Percentiles rank a stretch among this genome's conserved stretches.
These are phyloP conservation scores for Alternaria panax DNA, from an alignment of 2,329 filamentous ascomycete genomes.

Conservation along the genomic window DNA sequence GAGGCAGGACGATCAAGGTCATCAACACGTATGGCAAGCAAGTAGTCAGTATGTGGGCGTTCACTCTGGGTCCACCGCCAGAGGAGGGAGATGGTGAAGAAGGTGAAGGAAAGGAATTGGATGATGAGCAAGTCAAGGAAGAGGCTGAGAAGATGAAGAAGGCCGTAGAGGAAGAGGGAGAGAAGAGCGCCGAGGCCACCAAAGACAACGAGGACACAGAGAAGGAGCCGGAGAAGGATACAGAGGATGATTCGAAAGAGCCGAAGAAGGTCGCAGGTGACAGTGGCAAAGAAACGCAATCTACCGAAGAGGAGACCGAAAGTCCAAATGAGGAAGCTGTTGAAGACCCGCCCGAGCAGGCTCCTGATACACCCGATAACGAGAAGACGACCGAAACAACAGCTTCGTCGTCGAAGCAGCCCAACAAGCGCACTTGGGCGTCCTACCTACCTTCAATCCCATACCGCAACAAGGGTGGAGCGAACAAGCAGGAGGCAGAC, in stretches of 20 bases:
- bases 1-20: conserved; percentile 58
- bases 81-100: conserved; percentile 42
- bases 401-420: conserved; percentile 19
- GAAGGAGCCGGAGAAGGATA: conserved; percentile 12
- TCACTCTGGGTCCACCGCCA: conserved; percentile 56
- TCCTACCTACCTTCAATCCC: conserved; percentile 52
- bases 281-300: conserved; percentile 8
- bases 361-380: conserved; percentile 31
- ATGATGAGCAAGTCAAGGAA: conserved; percentile 38
- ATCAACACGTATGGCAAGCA: conserved; percentile 61
- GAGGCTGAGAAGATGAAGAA: conserved; percentile 34
- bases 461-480: conserved; percentile 39
- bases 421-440: conserved; percentile 46
- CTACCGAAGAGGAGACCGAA: conserved; percentile 13
- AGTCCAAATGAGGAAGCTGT: conserved; percentile 23
- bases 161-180: conserved; percentile 22
- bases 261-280: conserved; percentile 13
- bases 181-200: conserved; percentile 10
- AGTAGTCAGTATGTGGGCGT: conserved; percentile 60
- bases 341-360: conserved; percentile 41
- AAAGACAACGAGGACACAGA: conserved; percentile 11
- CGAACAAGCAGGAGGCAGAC: conserved; percentile 24
- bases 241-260: not conserved
- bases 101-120: conserved; percentile 27
- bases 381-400: conserved; percentile 22